A percentile compares a stretch with the other conserved stretches of the same genome.
Evolutionary conservation across 2,329 filamentous ascomycete species (phyloP).

Genomic region (Atkinsonella texensis): DNA sequence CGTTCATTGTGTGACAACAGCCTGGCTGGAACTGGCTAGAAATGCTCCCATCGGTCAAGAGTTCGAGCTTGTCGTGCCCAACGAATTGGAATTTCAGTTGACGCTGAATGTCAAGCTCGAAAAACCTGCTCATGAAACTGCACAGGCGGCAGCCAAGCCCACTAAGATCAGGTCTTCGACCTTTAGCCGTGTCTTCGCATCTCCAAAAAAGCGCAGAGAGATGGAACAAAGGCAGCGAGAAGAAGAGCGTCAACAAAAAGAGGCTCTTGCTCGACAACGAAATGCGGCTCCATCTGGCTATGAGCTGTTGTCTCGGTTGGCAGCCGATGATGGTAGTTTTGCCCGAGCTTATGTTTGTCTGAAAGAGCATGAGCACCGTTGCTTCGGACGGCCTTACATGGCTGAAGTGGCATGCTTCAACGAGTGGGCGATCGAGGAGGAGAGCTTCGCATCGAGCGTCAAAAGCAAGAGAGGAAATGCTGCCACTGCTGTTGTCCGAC

Average conservation of each 20-base stretch:
- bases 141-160: slow-evolving; percentile 45
- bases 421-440: slow-evolving; percentile 91
- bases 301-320: slow-evolving; percentile 76
- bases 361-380: slow-evolving; percentile 79
- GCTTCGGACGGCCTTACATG: slow-evolving; percentile 77
- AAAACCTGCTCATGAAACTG: slow-evolving; percentile 53
- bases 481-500: slow-evolving; percentile 56
- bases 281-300: slow-evolving; percentile 61
- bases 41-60: slow-evolving; percentile 94
- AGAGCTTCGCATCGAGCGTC: slow-evolving; percentile 66
- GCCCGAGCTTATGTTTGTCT: slow-evolving; percentile 87
- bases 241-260: slow-evolving; percentile 57
- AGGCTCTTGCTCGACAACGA: slow-evolving; percentile 50
- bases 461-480: slow-evolving; percentile 80
- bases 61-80: slow-evolving; percentile 92
- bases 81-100: slow-evolving; percentile 97
- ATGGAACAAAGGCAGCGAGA: slow-evolving; percentile 74
- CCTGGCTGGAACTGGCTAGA: slow-evolving; percentile 84
- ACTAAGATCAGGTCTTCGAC: slow-evolving; percentile 67
- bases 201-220: slow-evolving; percentile 94
- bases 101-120: slow-evolving; percentile 92
- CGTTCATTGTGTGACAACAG: slow-evolving; percentile 92
- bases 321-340: slow-evolving; percentile 87
- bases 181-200: slow-evolving; percentile 86
- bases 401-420: slow-evolving; percentile 95